phyloP scores from a whole-genome alignment of 805 yeast species.

The Wickerhamiella occidentalis region DNA sequence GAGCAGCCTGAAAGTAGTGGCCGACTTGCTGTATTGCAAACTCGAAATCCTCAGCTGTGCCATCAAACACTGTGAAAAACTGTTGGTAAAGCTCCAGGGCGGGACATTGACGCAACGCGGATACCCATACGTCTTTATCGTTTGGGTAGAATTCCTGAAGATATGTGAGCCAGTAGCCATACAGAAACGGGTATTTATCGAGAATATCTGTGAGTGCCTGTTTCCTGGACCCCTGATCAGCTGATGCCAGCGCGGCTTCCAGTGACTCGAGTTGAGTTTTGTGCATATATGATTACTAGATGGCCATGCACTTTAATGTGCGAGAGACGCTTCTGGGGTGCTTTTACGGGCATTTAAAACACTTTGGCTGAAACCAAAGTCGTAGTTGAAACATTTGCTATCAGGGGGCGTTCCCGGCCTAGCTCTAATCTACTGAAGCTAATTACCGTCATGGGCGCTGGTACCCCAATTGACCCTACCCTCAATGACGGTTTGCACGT shows the following conservation, averaged over 20 bases:
- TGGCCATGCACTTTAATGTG: no score
- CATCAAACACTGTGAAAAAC: slow-evolving; percentile 27
- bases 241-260: background rate
- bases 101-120: slow-evolving; percentile 24
- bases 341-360: no score
- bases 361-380: no score
- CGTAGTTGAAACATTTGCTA: no score
- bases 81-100: slow-evolving; percentile 28
- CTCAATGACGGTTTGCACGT: slow-evolving; percentile 7
- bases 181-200: slow-evolving; percentile 29
- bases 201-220: slow-evolving; percentile 24
- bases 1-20: slow-evolving; percentile 59
- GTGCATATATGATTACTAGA: background rate
- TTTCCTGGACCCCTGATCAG: slow-evolving; percentile 8
- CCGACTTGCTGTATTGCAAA: slow-evolving; percentile 47
- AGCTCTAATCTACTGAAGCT: no score
- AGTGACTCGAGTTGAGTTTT: slow-evolving; percentile 5
- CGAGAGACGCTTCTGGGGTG: no score
- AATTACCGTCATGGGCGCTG: no score
- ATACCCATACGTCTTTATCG: slow-evolving; percentile 16
- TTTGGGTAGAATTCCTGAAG: slow-evolving; percentile 19
- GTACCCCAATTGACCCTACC: slow-evolving; percentile 10
- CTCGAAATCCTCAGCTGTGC: slow-evolving; percentile 29
- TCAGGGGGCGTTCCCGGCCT: no score
- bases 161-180: slow-evolving; percentile 34